Evolutionary conservation across 2,329 filamentous ascomycete genomes (phyloP), one percentile per base, ranked within the genome.

Genomic region (Byssothecium circinans): DNA sequence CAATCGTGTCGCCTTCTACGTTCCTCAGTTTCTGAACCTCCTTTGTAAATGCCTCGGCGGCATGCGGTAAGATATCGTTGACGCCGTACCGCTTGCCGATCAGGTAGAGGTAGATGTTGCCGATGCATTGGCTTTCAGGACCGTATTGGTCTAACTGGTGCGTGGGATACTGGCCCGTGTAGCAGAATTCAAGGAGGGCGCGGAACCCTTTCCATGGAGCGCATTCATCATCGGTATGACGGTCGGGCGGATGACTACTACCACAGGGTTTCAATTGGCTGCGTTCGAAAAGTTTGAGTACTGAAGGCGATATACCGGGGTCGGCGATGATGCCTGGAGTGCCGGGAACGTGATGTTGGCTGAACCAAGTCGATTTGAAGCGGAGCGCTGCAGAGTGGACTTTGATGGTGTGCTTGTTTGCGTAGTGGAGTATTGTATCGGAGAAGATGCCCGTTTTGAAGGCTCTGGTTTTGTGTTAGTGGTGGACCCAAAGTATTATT

Each of bases 401-500:
- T 43, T 47, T 41, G 39, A 36, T 15, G 3, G 12, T 22, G 11
- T 47, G 37, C 4, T 19, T 8, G 11, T 34, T 20, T 7, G 18
- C 18, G 15, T 18, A 29, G 4, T 12, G 32, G 11, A 47, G 18
- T 4, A 32, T 47, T 8, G 41, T 14, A 23, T 47, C 32, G 15
- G 39, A 47, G 25, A 47, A 42, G 11, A 43, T 38, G 33, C 45
- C 45, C 17, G 32, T 47, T 10, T 42, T 10, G 27, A 46, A 46
- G 15, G 40, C 29, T 8, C 18, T 18, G 35, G 10, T 5, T 10
- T 5, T 10, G 10, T 25, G 23, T 25, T 25, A 25, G 23, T 25
- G 23, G 23, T 25, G 23, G n/a, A n/a, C n/a, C n/a, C n/a, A n/a
- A n/a, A n/a, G n/a, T n/a, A n/a, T n/a, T n/a, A n/a, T n/a, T n/a